Conservation (phyloP, 2,329 filamentous ascomycete species). For the Penicillium digitatum region DNA sequence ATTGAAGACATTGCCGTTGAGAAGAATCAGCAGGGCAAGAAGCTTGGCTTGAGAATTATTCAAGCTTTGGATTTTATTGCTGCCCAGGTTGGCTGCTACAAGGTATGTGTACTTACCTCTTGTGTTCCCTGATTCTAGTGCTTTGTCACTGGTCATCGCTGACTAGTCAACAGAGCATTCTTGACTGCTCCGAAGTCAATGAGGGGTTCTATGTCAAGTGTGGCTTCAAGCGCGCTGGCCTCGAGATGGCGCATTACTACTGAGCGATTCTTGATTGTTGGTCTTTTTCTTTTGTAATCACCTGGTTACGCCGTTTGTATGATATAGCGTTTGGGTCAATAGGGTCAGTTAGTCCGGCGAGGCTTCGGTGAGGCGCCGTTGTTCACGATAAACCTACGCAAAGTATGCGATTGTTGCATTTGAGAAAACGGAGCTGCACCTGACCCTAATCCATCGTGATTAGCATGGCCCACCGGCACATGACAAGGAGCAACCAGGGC, state of each 20-base stretch:
- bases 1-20: conserved; percentile 97
- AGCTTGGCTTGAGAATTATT: conserved; percentile 86
- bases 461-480: neutral
- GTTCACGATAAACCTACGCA: neutral
- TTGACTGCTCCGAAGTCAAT: conserved; percentile 94
- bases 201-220: conserved; percentile 99
- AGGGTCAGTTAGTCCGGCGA: conserved; percentile 3
- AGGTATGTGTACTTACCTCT: conserved; percentile 46
- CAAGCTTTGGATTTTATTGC: conserved; percentile 89
- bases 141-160: conserved; percentile 5
- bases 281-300: neutral
- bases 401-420: neutral
- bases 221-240: conserved; percentile 82
- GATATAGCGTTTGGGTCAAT: conserved; percentile 17
- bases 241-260: conserved; percentile 98
- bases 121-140: neutral
- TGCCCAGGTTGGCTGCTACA: conserved; percentile 88
- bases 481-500: neutral
- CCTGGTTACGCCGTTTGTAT: conserved; percentile 4
- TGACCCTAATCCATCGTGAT: neutral
- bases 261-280: conserved; percentile 17
- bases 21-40: conserved; percentile 95
- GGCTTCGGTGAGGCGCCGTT: conserved; percentile 5
- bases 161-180: conserved; percentile 62
- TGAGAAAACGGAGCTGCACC: neutral